Conservation (phyloP, 768 basidiomycete genomes). For the Boletus rubropictus region DNA sequence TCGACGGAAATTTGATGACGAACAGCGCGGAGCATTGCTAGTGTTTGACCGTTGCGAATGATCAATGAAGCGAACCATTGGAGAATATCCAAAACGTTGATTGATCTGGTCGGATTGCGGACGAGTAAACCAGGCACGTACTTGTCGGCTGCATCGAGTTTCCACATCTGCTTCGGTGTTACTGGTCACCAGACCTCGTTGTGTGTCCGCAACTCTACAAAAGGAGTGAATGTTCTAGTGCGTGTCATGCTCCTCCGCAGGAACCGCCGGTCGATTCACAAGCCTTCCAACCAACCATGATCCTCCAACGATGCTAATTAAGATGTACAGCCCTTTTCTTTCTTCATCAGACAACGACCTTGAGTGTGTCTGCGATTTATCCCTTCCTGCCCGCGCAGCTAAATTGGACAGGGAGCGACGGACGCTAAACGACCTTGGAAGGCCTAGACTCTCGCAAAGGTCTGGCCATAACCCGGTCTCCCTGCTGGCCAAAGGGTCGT, state of each 20-base stretch:
- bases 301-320: constrained; percentile 44
- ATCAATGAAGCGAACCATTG: too few relatives aligned
- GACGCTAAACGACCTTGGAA: constrained; percentile 30
- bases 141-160: background rate
- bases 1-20: background rate
- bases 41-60: too few relatives aligned
- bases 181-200: background rate
- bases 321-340: constrained; percentile 40
- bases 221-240: constrained; percentile 12
- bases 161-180: background rate
- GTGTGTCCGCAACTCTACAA: constrained; percentile 2
- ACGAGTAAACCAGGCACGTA: too few relatives aligned
- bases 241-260: constrained; percentile 10
- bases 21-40: background rate
- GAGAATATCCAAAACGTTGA: background rate
- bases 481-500: constrained; percentile 13
- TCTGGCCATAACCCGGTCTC: constrained; percentile 28
- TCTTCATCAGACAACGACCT: constrained; percentile 41
- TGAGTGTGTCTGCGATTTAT: constrained; percentile 19
- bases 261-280: constrained; percentile 12
- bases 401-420: constrained; percentile 12
- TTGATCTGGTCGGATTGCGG: background rate
- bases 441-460: constrained; percentile 33
- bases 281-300: constrained; percentile 44
- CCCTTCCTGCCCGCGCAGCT: constrained; percentile 13